phyloP scores from a whole-genome alignment of 768 basidiomycete genomes.

The Auriscalpium vulgare region DNA sequence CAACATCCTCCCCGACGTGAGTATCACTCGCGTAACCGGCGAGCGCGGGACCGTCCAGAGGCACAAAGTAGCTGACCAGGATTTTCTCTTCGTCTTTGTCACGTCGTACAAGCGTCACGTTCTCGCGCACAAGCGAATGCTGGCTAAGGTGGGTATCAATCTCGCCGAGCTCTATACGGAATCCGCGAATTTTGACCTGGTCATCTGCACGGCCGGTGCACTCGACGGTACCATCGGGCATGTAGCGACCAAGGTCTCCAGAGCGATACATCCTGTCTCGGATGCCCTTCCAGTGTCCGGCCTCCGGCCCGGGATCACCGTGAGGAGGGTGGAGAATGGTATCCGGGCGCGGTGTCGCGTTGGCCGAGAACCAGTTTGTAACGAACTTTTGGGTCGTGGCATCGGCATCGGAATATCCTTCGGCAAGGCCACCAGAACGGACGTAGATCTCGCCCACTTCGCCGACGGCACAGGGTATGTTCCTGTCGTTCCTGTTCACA shows the following conservation, averaged over 20 bases:
- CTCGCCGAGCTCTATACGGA: conserved; percentile 96
- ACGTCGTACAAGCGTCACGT: conserved; percentile 91
- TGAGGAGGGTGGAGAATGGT: conserved; percentile 56
- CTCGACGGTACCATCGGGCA: conserved; percentile 88
- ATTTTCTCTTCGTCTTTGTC: conserved; percentile 99
- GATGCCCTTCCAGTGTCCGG: conserved; percentile 86
- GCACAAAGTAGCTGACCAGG: conserved; percentile 94
- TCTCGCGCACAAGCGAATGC: conserved; percentile 91
- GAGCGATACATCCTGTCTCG: conserved; percentile 97
- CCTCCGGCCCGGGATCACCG: conserved; percentile 58
- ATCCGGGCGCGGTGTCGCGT: conserved; percentile 48
- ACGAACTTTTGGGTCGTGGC: conserved; percentile 91
- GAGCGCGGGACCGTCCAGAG: conserved; percentile 60
- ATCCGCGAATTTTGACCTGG: conserved; percentile 98
- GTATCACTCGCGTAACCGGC: conserved; percentile 67
- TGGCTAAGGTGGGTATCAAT: conserved; percentile 94
- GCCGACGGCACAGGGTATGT: conserved; percentile 83
- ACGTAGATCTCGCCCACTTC: conserved; percentile 99
- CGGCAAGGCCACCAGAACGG: conserved; percentile 89
- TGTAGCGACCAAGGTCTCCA: conserved; percentile 92
- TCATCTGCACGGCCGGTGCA: conserved; percentile 97
- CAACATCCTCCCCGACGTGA: conserved; percentile 42
- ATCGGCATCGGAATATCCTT: conserved; percentile 83
- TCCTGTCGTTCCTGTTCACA: conserved; percentile 83
- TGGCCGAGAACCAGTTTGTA: conserved; percentile 77